Percentiles rank a stretch among this genome's conserved stretches.
Conservation (phyloP, 2,329 filamentous ascomycete species). For the Teratosphaeria zuluensis region DNA sequence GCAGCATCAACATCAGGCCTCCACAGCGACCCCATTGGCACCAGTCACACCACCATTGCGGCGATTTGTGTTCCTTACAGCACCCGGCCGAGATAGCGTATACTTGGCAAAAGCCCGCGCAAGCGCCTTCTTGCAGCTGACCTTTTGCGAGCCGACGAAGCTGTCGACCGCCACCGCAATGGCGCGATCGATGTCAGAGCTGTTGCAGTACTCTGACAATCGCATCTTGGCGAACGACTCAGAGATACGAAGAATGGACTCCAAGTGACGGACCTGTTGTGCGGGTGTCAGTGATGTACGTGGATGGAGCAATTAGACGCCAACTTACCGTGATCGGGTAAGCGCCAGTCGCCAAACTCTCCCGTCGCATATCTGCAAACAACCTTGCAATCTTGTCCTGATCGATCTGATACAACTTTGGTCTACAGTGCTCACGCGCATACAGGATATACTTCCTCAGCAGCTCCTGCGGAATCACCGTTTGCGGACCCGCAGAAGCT, state of each 20-base stretch:
- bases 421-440: constrained; percentile 75
- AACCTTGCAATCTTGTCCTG: constrained; percentile 91
- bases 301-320: constrained; percentile 11
- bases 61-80: background rate
- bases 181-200: constrained; percentile 87
- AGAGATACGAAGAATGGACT: constrained; percentile 92
- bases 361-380: constrained; percentile 91
- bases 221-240: constrained; percentile 97
- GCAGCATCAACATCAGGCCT: background rate
- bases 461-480: constrained; percentile 81
- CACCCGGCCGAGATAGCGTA: constrained; percentile 26
- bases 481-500: constrained; percentile 36
- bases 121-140: constrained; percentile 94
- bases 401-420: constrained; percentile 94
- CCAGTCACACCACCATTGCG: background rate
- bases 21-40: background rate
- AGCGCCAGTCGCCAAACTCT: constrained; percentile 84
- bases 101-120: constrained; percentile 95
- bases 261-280: constrained; percentile 78
- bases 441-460: constrained; percentile 96
- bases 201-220: constrained; percentile 85
- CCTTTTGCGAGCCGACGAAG: constrained; percentile 92
- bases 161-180: constrained; percentile 95
- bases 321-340: constrained; percentile 89
- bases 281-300: constrained; percentile 10